These are phyloP conservation scores for Colletotrichum aenigma DNA, from an alignment of 2,329 filamentous ascomycete species.

Conservation along the genomic window DNA sequence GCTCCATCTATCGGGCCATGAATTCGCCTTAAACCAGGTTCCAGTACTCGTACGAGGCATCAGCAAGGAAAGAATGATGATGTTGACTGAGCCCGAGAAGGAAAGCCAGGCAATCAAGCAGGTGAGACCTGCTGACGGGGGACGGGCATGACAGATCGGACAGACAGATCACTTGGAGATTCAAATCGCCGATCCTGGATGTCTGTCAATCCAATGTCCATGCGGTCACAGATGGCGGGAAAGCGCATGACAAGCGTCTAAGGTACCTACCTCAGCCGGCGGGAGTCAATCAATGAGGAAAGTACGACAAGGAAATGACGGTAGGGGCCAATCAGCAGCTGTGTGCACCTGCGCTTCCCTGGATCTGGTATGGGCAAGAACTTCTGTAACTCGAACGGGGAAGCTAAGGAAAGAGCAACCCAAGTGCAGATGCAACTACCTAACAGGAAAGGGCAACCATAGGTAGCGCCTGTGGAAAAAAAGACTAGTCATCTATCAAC, in stretches of 20 bases:
- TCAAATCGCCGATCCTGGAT: neutral
- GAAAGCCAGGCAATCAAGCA: neutral
- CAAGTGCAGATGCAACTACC: neutral
- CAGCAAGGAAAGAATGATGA: neutral
- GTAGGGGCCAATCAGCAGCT: neutral
- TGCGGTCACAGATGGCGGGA: neutral
- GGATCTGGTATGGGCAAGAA: neutral
- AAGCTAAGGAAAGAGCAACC: neutral
- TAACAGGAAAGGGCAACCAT: neutral
- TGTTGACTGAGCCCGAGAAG: neutral
- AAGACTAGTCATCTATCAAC: constrained; percentile 8
- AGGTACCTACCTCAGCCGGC: neutral
- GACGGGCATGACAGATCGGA: neutral
- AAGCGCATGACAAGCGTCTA: neutral
- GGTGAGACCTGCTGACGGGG: neutral
- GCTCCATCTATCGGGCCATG: neutral
- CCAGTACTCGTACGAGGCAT: neutral
- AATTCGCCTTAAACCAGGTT: neutral
- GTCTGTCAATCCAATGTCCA: neutral
- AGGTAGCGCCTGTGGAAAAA: neutral
- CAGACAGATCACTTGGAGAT: neutral
- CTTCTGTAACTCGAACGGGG: neutral
- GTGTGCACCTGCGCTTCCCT: neutral
- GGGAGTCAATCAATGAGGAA: neutral
- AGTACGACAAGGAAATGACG: neutral